phyloP scores from a whole-genome alignment of 805 yeast species.

The Ogataea chonburiensis region DNA sequence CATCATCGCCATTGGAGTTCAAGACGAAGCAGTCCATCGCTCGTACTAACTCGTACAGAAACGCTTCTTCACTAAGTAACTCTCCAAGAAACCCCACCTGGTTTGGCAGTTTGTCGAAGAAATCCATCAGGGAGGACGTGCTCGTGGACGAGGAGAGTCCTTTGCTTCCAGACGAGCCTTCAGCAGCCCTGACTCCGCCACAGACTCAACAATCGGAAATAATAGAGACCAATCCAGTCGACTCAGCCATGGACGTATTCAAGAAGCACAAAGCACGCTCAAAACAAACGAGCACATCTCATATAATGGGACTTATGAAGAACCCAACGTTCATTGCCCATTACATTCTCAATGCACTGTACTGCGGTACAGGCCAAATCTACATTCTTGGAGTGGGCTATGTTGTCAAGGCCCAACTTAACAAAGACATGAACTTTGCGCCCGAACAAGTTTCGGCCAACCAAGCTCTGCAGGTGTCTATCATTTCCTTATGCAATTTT shows the following conservation, averaged over 20 bases:
- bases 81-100: constrained; percentile 25
- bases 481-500: constrained; percentile 63
- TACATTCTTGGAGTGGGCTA: constrained; percentile 75
- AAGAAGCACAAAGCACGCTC: constrained; percentile 12
- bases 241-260: constrained; percentile 3
- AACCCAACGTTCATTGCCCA: constrained; percentile 47
- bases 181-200: constrained; percentile 1
- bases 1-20: constrained; percentile 31
- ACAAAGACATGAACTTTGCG: constrained; percentile 21
- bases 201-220: constrained; percentile 12
- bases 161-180: constrained; percentile 1
- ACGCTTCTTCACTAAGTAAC: constrained; percentile 26
- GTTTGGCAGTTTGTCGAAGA: constrained; percentile 22
- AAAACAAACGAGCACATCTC: constrained; percentile 22
- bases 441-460: constrained; percentile 42
- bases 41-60: constrained; percentile 26
- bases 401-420: constrained; percentile 52
- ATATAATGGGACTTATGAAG: constrained; percentile 27
- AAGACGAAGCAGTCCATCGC: constrained; percentile 24
- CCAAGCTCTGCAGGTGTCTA: constrained; percentile 72
- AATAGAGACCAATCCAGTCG: constrained; percentile 2
- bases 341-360: constrained; percentile 52
- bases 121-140: constrained; percentile 18
- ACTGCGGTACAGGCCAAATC: constrained; percentile 67
- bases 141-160: constrained; percentile 24